phyloP scores from a whole-genome alignment of 192 early-diverging fungal genomes.

The Endogone sp. region DNA sequence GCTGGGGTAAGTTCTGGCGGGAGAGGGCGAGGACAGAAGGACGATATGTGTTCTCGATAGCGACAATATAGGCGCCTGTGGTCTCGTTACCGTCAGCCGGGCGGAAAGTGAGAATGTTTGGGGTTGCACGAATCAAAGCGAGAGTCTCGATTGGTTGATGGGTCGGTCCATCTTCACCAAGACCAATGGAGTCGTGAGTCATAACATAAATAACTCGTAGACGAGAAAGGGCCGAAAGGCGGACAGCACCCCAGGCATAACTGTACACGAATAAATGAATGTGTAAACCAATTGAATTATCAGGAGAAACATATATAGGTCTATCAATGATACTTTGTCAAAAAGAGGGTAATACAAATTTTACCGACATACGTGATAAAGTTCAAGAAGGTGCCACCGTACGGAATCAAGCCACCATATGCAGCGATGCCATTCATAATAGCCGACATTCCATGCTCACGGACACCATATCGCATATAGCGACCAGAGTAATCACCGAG shows the following conservation, averaged over 20 bases:
- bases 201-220: constrained; percentile 94
- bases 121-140: constrained; percentile 82
- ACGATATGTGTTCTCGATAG: constrained; percentile 60
- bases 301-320: no score
- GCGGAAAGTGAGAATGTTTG: constrained; percentile 83
- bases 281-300: no score
- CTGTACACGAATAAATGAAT: constrained; percentile 31
- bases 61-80: constrained; percentile 83
- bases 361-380: constrained; percentile 54
- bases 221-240: constrained; percentile 84
- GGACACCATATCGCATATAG: constrained; percentile 93
- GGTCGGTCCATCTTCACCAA: constrained; percentile 98
- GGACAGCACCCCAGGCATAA: constrained; percentile 78
- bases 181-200: constrained; percentile 99
- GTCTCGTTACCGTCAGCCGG: constrained; percentile 96
- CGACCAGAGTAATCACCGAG: constrained; percentile 84
- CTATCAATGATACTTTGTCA: no score
- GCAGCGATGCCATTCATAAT: constrained; percentile 88
- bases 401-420: constrained; percentile 86
- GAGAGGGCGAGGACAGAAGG: constrained; percentile 87
- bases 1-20: constrained; percentile 92
- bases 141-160: constrained; percentile 98
- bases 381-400: constrained; percentile 90
- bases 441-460: constrained; percentile 97
- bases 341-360: no score